Base-by-base conservation (phyloP, 176 grass and related monocot genomes). In the Bolboschoenus planiculmis region DNA sequence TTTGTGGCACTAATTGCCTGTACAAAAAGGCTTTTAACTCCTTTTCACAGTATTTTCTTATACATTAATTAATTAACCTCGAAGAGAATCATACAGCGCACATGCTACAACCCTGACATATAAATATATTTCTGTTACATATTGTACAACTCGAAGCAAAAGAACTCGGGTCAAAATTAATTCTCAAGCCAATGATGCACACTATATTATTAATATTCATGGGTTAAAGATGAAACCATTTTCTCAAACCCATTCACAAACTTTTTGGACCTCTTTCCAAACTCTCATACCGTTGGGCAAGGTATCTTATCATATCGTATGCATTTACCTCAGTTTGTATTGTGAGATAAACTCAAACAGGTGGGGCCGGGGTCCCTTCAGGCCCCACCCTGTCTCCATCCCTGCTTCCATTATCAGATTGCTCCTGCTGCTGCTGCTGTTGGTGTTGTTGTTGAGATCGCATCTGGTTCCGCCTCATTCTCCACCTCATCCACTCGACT, bases 401-500 rank as follows among this genome's bases (percentile, higher is more conserved):
- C 0, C 50, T 31, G 7, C 46, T 43, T 62, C 84, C 64, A 11
- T 83, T 73, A 1, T 78, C 91, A 67, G 91, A 83, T 74, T 91
- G 82, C 35, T 48, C 39, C 74, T 91, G 90, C 59, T 83, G 63
- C 9, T 61, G 90, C 64, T 80, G 63, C 4, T 79, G 71, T 23
- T 37, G 64, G 59, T 63, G 56, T 43, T 83, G 74, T 27, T 40
- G 72, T 62, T 89, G 89, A 51, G 74, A 63, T 20, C 85, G 27
- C 30, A 56, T 88, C 3, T 80, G 86, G 84, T 86, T 90, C 59
- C 89, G 85, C 80, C 92, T 99, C 53, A 73, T 42, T 85, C 87
- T 93, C 92, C 96, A 99, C 56, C 86, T 90, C 88, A 93, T 63
- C 55, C 88, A 89, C 58, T 93, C 96, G 7, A 93, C 92, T 54